Base-by-base conservation (phyloP, 2,329 filamentous ascomycete species). In the Fusarium sp. region DNA sequence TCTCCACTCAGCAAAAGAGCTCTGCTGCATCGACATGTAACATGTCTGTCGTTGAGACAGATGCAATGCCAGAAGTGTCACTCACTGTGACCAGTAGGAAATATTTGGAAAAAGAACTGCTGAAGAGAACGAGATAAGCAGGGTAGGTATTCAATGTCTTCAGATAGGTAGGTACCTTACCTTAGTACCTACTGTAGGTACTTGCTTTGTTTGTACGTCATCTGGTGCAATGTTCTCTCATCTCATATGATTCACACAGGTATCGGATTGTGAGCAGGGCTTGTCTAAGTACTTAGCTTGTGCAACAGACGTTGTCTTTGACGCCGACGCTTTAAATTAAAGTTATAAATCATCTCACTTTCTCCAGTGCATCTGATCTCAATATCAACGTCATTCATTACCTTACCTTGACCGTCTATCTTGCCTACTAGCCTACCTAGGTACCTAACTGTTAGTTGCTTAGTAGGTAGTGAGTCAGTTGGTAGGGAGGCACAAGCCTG, bases 1-100 rank as follows among this genome's bases (percentile, higher is more conserved):
- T 71, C 71, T 55, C 71, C 71, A 73, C 71, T 57, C 32, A 34
- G 32, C 50, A 56, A 39, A 28, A 38, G 36, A 55, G 36, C 28
- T 32, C 20, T 52, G 26, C 6, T 39, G 34, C n/a, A 34, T 52
- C 15, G 28, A 36, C 28, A 41, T 45, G 32, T 34, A n/a, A n/a
- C 28, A 41, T 45, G 32, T 34, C 32, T 15, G 24, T 45, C 42
- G n/a, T 18, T 60, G 28, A 36, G 24, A 38, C n/a, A 20, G 30
- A 30, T 28, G 24, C n/a, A 38, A 58, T 18, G n/a, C 28, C 28
- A 50, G 24, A 38, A 26, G 15, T 22, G 32, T 32, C 28, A 32
- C 26, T 48, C 42, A 17, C 44, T 47, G 18, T 47, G 20, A 47
- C 14, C 12, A 32, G 28, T 24, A 32, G 44, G 44, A 28, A 47